Evolutionary conservation across 2,329 filamentous ascomycete genomes (phyloP).

Genomic region (Botrytis fabae): DNA sequence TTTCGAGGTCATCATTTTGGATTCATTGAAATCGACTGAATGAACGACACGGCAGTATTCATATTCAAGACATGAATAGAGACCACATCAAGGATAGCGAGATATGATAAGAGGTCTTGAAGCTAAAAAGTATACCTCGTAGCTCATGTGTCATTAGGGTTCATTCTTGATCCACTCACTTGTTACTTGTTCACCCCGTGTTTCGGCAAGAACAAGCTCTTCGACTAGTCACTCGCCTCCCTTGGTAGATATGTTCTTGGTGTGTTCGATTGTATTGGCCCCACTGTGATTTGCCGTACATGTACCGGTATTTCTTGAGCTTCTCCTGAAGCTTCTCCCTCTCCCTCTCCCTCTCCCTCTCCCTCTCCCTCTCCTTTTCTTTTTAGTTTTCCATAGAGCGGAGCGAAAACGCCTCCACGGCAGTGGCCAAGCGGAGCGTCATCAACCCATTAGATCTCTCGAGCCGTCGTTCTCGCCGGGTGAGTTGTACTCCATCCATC

Average conservation of each 20-base stretch:
- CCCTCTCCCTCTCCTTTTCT: not conserved
- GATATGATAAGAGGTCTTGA: not conserved
- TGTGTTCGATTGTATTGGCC: not conserved
- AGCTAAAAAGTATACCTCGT: not conserved
- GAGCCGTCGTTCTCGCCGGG: not conserved
- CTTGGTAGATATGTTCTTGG: not conserved
- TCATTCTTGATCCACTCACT: not conserved
- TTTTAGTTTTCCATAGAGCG: not conserved
- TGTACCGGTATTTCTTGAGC: not conserved
- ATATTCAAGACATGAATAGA: not conserved
- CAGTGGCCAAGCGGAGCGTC: slow-evolving; percentile 7
- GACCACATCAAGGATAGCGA: not conserved
- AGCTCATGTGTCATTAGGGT: not conserved
- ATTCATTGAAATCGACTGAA: not conserved
- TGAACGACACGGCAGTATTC: not conserved
- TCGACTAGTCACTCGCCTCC: not conserved
- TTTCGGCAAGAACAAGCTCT: not conserved
- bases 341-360: not conserved
- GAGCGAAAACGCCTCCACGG: slow-evolving; percentile 4
- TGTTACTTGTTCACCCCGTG: not conserved
- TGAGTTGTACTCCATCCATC: not conserved
- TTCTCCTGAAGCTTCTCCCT: not conserved
- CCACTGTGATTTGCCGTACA: not conserved
- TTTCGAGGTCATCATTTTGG: not conserved
- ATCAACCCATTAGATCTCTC: not conserved